These are phyloP conservation scores for Byssothecium circinans DNA, from an alignment of 2,329 filamentous ascomycete genomes.

Conservation along the genomic window DNA sequence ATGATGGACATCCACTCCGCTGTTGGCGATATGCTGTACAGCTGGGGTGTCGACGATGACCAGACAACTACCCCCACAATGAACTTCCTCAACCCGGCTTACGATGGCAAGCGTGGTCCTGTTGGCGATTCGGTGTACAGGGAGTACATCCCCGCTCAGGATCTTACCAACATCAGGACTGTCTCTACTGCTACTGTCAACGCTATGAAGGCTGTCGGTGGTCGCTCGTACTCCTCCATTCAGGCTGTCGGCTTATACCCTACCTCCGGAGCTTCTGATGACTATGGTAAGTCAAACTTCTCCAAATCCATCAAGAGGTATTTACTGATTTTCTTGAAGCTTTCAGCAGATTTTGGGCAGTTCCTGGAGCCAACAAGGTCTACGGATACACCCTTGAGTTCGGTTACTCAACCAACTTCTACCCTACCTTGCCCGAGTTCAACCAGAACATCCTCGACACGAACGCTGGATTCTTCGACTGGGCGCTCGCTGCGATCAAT, in stretches of 20 bases:
- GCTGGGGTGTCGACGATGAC: conserved; percentile 60
- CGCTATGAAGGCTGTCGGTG: conserved; percentile 43
- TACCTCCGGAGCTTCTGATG: conserved; percentile 43
- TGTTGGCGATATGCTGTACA: conserved; percentile 56
- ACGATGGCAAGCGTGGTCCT: conserved; percentile 55
- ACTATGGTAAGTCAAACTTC: too few species aligned
- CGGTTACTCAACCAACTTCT: conserved; percentile 46
- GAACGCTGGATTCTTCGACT: conserved; percentile 48
- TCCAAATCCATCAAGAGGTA: too few species aligned
- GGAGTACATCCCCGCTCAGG: conserved; percentile 45
- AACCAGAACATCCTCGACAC: conserved; percentile 48
- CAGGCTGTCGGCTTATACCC: conserved; percentile 44
- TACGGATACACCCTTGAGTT: conserved; percentile 47
- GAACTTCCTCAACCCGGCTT: conserved; percentile 58
- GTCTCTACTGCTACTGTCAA: conserved; percentile 38
- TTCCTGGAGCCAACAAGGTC: conserved; percentile 42
- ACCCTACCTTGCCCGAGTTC: conserved; percentile 45
- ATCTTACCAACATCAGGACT: conserved; percentile 37
- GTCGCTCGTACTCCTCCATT: conserved; percentile 34
- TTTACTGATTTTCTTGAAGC: too few species aligned
- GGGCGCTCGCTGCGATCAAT: conserved; percentile 37
- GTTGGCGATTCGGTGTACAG: conserved; percentile 56
- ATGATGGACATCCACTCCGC: conserved; percentile 63
- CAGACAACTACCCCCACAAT: conserved; percentile 51
- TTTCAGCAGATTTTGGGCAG: conserved; percentile 41